Percentiles rank a stretch among this genome's conserved stretches.
These are phyloP conservation scores for Coemansia sp. DNA, from an alignment of 192 early-diverging fungal genomes.

Conservation along the genomic window DNA sequence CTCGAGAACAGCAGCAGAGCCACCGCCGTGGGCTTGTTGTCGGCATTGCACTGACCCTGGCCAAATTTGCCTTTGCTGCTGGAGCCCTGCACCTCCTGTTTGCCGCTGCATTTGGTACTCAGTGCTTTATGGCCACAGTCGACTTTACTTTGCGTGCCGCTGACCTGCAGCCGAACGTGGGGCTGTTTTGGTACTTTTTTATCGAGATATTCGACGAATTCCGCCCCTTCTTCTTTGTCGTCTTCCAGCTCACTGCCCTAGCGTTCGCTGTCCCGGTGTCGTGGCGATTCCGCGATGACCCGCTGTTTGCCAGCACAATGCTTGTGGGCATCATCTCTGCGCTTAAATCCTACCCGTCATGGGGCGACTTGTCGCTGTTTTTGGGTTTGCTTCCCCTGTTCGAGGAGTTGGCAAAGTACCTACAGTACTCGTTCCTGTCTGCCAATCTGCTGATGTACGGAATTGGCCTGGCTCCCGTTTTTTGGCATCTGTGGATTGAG, in stretches of 20 bases:
- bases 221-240: constrained; percentile 85
- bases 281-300: constrained; percentile 71
- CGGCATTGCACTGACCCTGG: constrained; percentile 58
- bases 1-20: not conserved
- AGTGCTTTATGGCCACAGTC: constrained; percentile 35
- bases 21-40: not conserved
- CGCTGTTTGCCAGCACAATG: constrained; percentile 73
- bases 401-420: constrained; percentile 87
- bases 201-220: constrained; percentile 99
- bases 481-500: constrained; percentile 95
- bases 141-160: constrained; percentile 61
- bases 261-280: constrained; percentile 82
- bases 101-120: constrained; percentile 12
- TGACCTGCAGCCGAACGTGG: constrained; percentile 95
- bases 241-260: constrained; percentile 92
- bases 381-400: constrained; percentile 76
- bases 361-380: constrained; percentile 82
- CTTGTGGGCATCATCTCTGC: constrained; percentile 73
- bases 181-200: constrained; percentile 98
- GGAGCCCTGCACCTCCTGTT: constrained; percentile 26
- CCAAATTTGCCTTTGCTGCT: constrained; percentile 52
- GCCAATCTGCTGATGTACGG: constrained; percentile 71
- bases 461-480: constrained; percentile 77
- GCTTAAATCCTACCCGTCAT: constrained; percentile 92
- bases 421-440: constrained; percentile 75